These are phyloP conservation scores for Talaromyces amestolkiae DNA, from an alignment of 2,329 filamentous ascomycete species.

Conservation along the genomic window DNA sequence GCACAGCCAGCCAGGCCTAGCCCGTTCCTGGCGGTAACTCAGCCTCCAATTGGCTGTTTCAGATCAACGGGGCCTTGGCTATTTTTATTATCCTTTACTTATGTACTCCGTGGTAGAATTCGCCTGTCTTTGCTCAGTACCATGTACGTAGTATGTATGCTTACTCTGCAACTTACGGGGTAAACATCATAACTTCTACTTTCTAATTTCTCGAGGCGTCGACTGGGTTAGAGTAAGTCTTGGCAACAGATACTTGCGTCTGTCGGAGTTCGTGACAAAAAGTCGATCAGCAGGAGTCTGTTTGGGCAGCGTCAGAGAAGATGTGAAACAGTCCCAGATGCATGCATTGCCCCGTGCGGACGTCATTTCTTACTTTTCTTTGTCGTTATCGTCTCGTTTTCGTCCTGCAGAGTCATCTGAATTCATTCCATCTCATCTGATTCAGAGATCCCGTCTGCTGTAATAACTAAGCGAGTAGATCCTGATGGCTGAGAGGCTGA, in stretches of 20 bases:
- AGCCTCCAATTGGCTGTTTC: conserved; percentile 10
- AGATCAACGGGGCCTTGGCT: neutral
- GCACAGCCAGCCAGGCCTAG: conserved; percentile 8
- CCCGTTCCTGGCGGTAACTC: neutral
- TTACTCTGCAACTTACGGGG: neutral
- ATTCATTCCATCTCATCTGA: neutral
- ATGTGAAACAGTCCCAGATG: conserved; percentile 6
- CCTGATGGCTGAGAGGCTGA: conserved; percentile 10
- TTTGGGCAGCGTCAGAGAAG: conserved; percentile 10
- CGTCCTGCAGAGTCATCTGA: neutral
- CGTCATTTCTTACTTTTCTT: neutral
- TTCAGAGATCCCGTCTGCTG: neutral
- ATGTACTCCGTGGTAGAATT: neutral
- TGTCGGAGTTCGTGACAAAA: neutral
- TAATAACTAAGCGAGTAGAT: neutral
- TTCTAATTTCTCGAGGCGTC: neutral
- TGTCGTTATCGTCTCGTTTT: neutral
- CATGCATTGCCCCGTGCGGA: conserved; percentile 5
- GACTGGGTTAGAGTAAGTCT: neutral
- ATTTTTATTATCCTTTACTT: neutral
- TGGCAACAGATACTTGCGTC: too few species aligned
- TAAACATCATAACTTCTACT: neutral
- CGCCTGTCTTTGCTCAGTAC: neutral
- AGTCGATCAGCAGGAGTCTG: conserved; percentile 7
- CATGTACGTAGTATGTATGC: too few species aligned